Evolutionary conservation across 495 filamentous ascomycete genomes (phyloP), one percentile per base, ranked within the genome.

Genomic region (Aspergillus diversus): DNA sequence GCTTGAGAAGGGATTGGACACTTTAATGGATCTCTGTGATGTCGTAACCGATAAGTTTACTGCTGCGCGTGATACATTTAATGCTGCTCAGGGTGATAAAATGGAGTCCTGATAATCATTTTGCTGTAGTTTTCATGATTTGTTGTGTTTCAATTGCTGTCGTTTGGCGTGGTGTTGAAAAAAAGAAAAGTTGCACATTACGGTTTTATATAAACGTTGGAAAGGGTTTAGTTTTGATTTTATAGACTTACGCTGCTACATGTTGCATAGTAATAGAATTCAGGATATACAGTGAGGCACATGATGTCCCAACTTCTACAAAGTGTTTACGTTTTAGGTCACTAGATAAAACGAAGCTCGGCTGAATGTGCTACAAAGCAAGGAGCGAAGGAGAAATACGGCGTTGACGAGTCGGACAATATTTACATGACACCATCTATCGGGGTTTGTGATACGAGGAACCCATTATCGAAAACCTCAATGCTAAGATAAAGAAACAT

Each of bases 21-120:
- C 97, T 65, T 77, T 99, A 46, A 89, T 91, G 77, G 92, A 93
- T 48, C 82, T 98, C 31, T 98, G 95, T 68, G 92, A 97, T 72
- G 89, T 97, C 15, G 92, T 99, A 5, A 83, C 86, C 17, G 91
- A 96, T 32, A 92, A 93, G 69, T 98, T 97, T 75, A 86, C 84
- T 33, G 76, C 63, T 15, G 82, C 88, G 27, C 81, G 88, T 52
- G 83, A 91, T 51, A 80, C 84, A 3, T 93, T 90, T 72, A 82
- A 81, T 49, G 83, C 75, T 15, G 66, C 72, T 52, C 66, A 73
- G 63, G 70, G 55, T 7, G 68, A 78, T 66, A 63, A 66, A 51
- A 80, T 80, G 78, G 63, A 72, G 64, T 67, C 71, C 13, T 81
- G 46, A 60, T 42, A 7, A 54, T 54, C 0, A 33, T 33, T 60